A percentile compares a stretch with the other conserved stretches of the same genome.
phyloP scores from a whole-genome alignment of 2,329 filamentous ascomycete genomes.

The Aspergillus sclerotialis region DNA sequence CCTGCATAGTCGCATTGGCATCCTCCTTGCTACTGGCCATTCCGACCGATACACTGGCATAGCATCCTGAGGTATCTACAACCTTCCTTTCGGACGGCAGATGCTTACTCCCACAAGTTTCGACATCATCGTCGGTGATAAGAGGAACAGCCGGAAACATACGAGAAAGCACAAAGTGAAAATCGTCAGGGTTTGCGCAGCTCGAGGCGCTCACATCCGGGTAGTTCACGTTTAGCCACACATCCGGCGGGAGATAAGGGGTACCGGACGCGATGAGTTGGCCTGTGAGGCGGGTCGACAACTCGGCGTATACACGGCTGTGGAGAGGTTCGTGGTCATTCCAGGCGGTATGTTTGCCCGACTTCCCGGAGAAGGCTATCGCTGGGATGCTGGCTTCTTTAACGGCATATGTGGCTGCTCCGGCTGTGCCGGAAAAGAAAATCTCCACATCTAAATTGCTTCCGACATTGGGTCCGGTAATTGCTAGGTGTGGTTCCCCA shows the following conservation, averaged over 20 bases:
- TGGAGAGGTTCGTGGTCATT: constrained; percentile 42
- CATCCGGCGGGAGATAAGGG: constrained; percentile 56
- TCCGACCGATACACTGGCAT: constrained; percentile 57
- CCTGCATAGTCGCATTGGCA: constrained; percentile 46
- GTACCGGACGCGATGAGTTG: constrained; percentile 49
- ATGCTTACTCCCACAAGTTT: constrained; percentile 48
- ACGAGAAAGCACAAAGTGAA: constrained; percentile 58
- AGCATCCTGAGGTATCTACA: constrained; percentile 47
- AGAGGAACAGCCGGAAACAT: constrained; percentile 44
- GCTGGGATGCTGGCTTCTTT: constrained; percentile 51
- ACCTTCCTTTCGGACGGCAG: constrained; percentile 56
- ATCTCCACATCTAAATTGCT: constrained; percentile 51
- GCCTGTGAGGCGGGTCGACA: constrained; percentile 53
- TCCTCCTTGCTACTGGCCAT: constrained; percentile 56
- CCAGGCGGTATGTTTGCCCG: constrained; percentile 47
- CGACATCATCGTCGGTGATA: constrained; percentile 43
- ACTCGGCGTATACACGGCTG: constrained; percentile 56
- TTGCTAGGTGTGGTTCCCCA: constrained; percentile 53
- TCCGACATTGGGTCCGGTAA: constrained; percentile 57
- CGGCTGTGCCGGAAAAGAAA: constrained; percentile 61
- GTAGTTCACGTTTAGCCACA: constrained; percentile 66
- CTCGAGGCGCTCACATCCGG: constrained; percentile 40
- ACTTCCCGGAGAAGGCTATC: constrained; percentile 60
- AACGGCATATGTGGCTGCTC: constrained; percentile 55
- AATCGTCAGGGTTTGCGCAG: constrained; percentile 49